Evolutionary conservation across 2,329 filamentous ascomycete species (phyloP).

Genomic region (Westerdykella ornata): DNA sequence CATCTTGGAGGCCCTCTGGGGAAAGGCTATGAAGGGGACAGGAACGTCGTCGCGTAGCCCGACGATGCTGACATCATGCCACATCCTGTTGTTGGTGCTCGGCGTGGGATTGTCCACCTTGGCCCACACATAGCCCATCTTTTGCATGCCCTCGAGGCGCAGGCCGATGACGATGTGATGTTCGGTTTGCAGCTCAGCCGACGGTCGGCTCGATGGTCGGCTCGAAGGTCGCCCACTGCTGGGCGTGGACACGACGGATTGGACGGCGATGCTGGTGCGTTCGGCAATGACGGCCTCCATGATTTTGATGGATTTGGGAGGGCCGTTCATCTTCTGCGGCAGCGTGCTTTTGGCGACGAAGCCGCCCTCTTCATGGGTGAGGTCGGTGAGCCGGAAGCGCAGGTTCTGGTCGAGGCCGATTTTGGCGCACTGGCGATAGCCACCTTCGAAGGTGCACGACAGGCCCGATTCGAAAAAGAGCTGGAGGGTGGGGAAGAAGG

Average conservation of each 20-base stretch:
- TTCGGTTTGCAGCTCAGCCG: slow-evolving; percentile 5
- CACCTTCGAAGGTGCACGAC: slow-evolving; percentile 21
- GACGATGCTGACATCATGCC: slow-evolving; percentile 18
- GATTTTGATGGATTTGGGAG: slow-evolving; percentile 13
- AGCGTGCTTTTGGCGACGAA: slow-evolving; percentile 11
- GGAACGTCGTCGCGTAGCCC: slow-evolving; percentile 19
- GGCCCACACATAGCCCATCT: slow-evolving; percentile 21
- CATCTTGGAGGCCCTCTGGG: slow-evolving; percentile 4
- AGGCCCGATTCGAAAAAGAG: slow-evolving; percentile 27
- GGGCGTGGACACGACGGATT: background rate
- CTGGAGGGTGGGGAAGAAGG: slow-evolving; percentile 26
- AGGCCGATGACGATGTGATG: slow-evolving; percentile 21
- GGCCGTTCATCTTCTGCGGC: slow-evolving; percentile 10
- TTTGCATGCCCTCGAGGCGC: slow-evolving; percentile 21
- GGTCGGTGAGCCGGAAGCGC: slow-evolving; percentile 24
- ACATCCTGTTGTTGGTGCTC: slow-evolving; percentile 4
- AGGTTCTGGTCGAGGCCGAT: slow-evolving; percentile 22
- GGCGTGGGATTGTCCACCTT: slow-evolving; percentile 1
- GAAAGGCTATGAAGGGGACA: slow-evolving; percentile 13
- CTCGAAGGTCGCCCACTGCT: background rate
- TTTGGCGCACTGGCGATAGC: slow-evolving; percentile 8
- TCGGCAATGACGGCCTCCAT: slow-evolving; percentile 15
- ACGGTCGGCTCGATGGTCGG: slow-evolving; percentile 5
- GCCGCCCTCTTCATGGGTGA: slow-evolving; percentile 23
- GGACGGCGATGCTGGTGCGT: slow-evolving; percentile 18